These are phyloP conservation scores for Tricholoma terreum DNA, from an alignment of 768 basidiomycete genomes.

Conservation along the genomic window DNA sequence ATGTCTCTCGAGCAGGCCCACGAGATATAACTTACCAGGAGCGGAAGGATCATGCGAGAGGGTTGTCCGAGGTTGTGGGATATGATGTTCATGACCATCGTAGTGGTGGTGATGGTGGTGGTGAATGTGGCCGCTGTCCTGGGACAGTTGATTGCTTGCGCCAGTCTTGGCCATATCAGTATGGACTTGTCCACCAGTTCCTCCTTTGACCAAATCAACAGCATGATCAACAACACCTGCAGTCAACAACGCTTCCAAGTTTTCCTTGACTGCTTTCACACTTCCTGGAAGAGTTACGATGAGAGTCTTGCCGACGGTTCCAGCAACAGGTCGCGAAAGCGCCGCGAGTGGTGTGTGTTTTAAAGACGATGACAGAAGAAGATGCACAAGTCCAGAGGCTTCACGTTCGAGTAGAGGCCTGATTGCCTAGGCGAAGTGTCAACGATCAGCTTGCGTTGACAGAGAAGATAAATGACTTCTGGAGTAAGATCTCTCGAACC, in stretches of 20 bases:
- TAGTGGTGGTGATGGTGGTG: constrained; percentile 36
- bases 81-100: constrained; percentile 30
- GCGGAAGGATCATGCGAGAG: constrained; percentile 69
- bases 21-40: constrained; percentile 45
- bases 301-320: constrained; percentile 62
- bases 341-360: constrained; percentile 77
- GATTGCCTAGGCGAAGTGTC: constrained; percentile 46
- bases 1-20: background rate
- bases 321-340: constrained; percentile 80
- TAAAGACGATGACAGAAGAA: constrained; percentile 66
- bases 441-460: background rate
- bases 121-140: constrained; percentile 27
- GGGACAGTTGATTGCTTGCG: constrained; percentile 15
- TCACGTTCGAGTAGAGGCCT: constrained; percentile 61
- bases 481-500: constrained; percentile 79
- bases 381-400: constrained; percentile 71
- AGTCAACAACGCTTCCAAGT: constrained; percentile 57
- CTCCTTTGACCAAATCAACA: constrained; percentile 68
- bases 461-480: constrained; percentile 48
- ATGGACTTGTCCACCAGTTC: constrained; percentile 60
- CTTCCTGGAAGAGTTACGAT: constrained; percentile 84
- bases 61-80: constrained; percentile 53
- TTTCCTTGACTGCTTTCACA: constrained; percentile 82
- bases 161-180: constrained; percentile 37
- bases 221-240: constrained; percentile 65